A percentile compares a stretch with the other conserved stretches of the same genome.
Evolutionary conservation across 169 alveolate genomes (phyloP).

Genomic region (Plasmodium coatneyi): DNA sequence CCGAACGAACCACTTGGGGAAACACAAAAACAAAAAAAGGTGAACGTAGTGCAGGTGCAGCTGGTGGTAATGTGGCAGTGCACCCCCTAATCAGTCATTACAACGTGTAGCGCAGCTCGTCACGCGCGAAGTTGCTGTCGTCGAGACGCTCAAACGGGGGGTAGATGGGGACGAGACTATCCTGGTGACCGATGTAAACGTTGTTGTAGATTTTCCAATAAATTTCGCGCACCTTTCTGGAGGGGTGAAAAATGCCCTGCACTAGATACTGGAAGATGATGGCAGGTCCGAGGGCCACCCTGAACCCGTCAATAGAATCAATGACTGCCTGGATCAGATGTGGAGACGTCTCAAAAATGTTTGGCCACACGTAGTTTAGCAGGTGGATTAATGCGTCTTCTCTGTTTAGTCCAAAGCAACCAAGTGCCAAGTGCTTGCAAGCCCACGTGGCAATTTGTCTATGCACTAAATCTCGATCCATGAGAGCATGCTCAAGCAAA

Average conservation of each 20-base stretch:
- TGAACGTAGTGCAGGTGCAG: neutral
- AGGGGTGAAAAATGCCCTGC: slow-evolving; percentile 99
- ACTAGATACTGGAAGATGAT: slow-evolving; percentile 94
- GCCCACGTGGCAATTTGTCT: slow-evolving; percentile 99
- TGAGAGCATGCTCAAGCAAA: slow-evolving; percentile 98
- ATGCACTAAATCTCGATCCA: slow-evolving; percentile 99
- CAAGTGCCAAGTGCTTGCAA: slow-evolving; percentile 97
- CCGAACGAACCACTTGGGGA: neutral
- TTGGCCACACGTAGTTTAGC: slow-evolving; percentile 99
- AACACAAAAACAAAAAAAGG: neutral
- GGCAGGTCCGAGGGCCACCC: slow-evolving; percentile 99
- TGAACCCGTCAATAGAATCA: slow-evolving; percentile 98
- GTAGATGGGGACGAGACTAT: slow-evolving; percentile 95
- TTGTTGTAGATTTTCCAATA: slow-evolving; percentile 99
- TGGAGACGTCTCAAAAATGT: slow-evolving; percentile 99
- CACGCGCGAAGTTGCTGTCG: slow-evolving; percentile 42
- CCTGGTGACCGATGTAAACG: slow-evolving; percentile 98
- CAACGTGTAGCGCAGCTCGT: slow-evolving; percentile 36
- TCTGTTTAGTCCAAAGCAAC: slow-evolving; percentile 94
- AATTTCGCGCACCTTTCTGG: slow-evolving; percentile 97
- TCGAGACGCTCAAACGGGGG: slow-evolving; percentile 87
- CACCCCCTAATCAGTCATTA: neutral
- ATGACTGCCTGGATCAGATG: slow-evolving; percentile 96
- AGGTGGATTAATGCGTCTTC: slow-evolving; percentile 98
- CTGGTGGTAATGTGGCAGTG: no score